phyloP scores from a whole-genome alignment of 2,329 filamentous ascomycete genomes.

The Neopestalotiopsis rosae region DNA sequence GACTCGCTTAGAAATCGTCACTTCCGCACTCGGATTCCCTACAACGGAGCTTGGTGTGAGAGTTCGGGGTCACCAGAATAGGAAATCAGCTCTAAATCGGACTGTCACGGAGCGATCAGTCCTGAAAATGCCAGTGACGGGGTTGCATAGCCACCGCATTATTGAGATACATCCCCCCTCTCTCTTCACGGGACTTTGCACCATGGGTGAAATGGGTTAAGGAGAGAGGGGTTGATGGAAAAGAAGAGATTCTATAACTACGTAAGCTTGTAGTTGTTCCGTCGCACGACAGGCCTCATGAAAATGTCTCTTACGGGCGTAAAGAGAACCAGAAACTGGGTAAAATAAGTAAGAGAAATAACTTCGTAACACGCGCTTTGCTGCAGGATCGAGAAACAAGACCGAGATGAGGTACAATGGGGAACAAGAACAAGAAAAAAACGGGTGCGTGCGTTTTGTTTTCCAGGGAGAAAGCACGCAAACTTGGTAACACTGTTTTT shows the following conservation, averaged over 20 bases:
- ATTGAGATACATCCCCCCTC: not conserved
- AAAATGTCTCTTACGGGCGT: slow-evolving; percentile 22
- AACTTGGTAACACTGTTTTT: not conserved
- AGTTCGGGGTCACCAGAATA: not conserved
- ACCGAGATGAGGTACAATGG: slow-evolving; percentile 39
- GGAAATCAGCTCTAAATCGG: not conserved
- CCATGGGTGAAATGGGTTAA: no score
- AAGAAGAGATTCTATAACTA: not conserved
- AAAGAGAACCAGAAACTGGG: slow-evolving; percentile 14
- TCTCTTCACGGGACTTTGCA: not conserved
- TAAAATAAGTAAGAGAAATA: not conserved
- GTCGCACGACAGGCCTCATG: slow-evolving; percentile 17
- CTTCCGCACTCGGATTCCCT: not conserved
- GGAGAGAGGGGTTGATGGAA: not conserved
- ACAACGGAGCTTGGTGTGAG: not conserved
- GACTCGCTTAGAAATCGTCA: not conserved
- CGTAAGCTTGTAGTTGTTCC: slow-evolving; percentile 7
- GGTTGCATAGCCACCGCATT: no score
- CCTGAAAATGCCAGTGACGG: not conserved
- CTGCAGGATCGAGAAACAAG: slow-evolving; percentile 40
- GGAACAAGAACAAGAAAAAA: not conserved
- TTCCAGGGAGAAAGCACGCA: not conserved
- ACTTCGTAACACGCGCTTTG: slow-evolving; percentile 32
- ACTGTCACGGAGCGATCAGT: not conserved
- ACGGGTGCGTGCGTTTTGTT: slow-evolving; percentile 35